Evolutionary conservation across 192 early-diverging fungal genomes (phyloP).

Genomic region (Diversispora epigaea): DNA sequence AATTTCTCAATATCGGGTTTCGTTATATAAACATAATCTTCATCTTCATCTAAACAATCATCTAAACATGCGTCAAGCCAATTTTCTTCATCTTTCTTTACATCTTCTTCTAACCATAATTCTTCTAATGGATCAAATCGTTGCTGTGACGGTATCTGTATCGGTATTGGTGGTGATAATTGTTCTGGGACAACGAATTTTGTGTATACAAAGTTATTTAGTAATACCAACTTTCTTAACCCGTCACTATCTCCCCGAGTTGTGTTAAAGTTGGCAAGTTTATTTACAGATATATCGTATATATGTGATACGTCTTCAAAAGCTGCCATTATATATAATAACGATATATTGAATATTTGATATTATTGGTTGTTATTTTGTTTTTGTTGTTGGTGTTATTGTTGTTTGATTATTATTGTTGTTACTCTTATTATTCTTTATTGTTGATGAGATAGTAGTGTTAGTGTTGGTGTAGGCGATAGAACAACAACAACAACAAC

Average conservation of each 20-base stretch:
- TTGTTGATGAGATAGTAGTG: too few relatives aligned
- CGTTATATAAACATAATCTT: slow-evolving; percentile 11
- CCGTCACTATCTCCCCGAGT: neutral
- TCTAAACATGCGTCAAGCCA: slow-evolving; percentile 22
- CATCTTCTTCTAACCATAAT: slow-evolving; percentile 4
- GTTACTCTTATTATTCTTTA: too few relatives aligned
- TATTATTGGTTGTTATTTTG: too few relatives aligned
- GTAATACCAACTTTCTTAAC: slow-evolving; percentile 8
- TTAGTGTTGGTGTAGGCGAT: too few relatives aligned
- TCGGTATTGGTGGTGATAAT: too few relatives aligned
- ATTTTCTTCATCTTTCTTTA: slow-evolving; percentile 29
- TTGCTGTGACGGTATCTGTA: neutral
- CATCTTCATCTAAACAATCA: slow-evolving; percentile 9
- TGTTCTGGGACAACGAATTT: neutral
- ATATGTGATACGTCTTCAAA: neutral
- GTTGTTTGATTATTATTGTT: too few relatives aligned
- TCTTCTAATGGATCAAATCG: slow-evolving; percentile 1
- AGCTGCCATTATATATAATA: too few relatives aligned
- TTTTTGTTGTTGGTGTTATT: too few relatives aligned
- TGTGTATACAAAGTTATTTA: slow-evolving; percentile 17
- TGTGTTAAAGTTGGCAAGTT: slow-evolving; percentile 8
- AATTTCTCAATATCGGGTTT: neutral
- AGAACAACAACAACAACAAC: too few relatives aligned
- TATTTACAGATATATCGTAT: slow-evolving; percentile 3
- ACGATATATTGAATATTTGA: too few relatives aligned